These are phyloP conservation scores for Diaporthe citrichinensis DNA, from an alignment of 2,329 filamentous ascomycete species.

Conservation along the genomic window DNA sequence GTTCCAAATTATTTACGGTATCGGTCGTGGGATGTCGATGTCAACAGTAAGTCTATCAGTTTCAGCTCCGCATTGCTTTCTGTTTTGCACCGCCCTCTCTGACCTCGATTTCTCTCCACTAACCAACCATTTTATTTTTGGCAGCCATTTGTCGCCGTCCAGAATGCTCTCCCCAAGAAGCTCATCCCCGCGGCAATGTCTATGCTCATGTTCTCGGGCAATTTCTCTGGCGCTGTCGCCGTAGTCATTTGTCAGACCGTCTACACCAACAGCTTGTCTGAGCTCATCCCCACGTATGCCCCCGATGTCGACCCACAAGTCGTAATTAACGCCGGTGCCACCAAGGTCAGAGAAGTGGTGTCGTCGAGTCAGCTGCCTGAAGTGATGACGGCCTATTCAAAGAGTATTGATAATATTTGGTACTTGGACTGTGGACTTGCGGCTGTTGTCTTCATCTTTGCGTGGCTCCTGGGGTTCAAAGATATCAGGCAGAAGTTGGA, in stretches of 20 bases:
- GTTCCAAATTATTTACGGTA: background rate
- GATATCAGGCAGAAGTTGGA: background rate
- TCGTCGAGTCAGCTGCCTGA: background rate
- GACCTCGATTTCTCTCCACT: background rate
- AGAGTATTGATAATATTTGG: background rate
- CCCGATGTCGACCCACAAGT: background rate
- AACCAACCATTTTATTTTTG: background rate
- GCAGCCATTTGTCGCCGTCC: background rate
- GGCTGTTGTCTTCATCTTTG: background rate
- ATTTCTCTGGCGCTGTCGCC: background rate
- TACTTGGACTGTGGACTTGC: background rate
- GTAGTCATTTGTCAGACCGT: background rate
- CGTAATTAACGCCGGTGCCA: background rate
- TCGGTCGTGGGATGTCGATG: background rate
- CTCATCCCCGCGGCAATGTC: background rate
- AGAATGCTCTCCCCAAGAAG: background rate
- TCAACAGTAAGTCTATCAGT: background rate
- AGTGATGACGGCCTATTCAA: background rate
- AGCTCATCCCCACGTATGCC: background rate
- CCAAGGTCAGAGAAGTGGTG: background rate
- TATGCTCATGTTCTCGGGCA: conserved; percentile 3
- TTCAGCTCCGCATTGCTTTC: background rate
- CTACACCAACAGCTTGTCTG: background rate
- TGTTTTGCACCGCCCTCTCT: background rate
- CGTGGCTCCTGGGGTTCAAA: background rate